Percentiles rank a stretch among this genome's conserved stretches.
Conservation (phyloP, 2,329 filamentous ascomycete species). For the Malbranchea zuffiana region DNA sequence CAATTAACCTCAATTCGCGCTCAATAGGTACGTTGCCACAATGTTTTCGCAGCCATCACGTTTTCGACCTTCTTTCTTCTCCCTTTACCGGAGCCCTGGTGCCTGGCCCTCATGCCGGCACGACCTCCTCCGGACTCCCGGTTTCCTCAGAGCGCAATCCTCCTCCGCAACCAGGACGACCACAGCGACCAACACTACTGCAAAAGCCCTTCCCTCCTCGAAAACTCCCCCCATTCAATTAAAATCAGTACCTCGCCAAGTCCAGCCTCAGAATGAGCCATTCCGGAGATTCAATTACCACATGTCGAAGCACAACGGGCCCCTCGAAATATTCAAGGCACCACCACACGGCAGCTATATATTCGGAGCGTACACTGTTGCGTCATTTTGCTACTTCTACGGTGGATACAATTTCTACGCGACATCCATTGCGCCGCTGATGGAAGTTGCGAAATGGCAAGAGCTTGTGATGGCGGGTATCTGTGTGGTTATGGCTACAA, state of each 20-base stretch:
- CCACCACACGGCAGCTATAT: slow-evolving; percentile 55
- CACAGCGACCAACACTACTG: background rate
- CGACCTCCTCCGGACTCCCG: no score
- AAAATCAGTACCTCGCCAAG: slow-evolving; percentile 3
- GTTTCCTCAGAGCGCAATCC: no score
- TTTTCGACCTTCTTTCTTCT: no score
- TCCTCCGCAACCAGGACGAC: no score
- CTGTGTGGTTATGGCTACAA: slow-evolving; percentile 48
- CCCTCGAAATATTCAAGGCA: slow-evolving; percentile 53
- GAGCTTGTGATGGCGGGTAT: slow-evolving; percentile 47
- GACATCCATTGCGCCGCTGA: slow-evolving; percentile 41
- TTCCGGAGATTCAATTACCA: slow-evolving; percentile 18
- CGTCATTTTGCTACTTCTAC: slow-evolving; percentile 44
- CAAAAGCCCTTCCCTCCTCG: slow-evolving; percentile 4
- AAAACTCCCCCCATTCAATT: slow-evolving; percentile 5
- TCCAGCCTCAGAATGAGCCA: slow-evolving; percentile 1
- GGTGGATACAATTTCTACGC: slow-evolving; percentile 42
- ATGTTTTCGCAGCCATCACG: no score
- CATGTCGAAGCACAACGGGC: slow-evolving; percentile 45
- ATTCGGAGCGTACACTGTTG: slow-evolving; percentile 48
- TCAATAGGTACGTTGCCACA: no score
- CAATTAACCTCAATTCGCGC: no score
- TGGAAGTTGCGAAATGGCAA: slow-evolving; percentile 47
- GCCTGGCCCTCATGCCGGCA: no score
- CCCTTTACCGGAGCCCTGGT: no score